These are phyloP conservation scores for Myochromella boudieri DNA, from an alignment of 768 basidiomycete species.

Conservation along the genomic window DNA sequence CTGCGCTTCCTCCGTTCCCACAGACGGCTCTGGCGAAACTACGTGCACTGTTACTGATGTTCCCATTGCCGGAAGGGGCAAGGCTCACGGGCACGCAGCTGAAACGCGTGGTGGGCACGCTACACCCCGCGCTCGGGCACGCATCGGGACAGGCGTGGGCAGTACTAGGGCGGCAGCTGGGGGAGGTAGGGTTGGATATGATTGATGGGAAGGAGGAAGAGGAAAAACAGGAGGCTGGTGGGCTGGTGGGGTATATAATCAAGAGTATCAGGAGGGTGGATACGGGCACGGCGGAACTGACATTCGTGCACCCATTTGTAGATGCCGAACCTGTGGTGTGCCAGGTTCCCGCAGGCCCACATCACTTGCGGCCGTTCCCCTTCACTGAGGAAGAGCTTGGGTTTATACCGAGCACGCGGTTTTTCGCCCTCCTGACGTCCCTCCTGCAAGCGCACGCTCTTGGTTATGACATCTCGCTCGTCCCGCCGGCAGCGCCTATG, in stretches of 20 bases:
- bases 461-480: slow-evolving; percentile 63
- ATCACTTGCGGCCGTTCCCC: slow-evolving; percentile 45
- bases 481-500: slow-evolving; percentile 57
- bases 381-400: slow-evolving; percentile 34
- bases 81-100: slow-evolving; percentile 46
- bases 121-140: slow-evolving; percentile 59
- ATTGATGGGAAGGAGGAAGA: slow-evolving; percentile 47
- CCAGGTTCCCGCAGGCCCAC: slow-evolving; percentile 50
- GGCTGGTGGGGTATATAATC: slow-evolving; percentile 54
- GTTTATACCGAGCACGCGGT: slow-evolving; percentile 48
- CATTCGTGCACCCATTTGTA: slow-evolving; percentile 35
- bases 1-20: slow-evolving; percentile 59
- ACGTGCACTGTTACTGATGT: slow-evolving; percentile 39
- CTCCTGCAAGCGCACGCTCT: slow-evolving; percentile 64
- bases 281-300: slow-evolving; percentile 38
- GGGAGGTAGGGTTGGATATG: slow-evolving; percentile 53
- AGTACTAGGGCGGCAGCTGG: slow-evolving; percentile 52
- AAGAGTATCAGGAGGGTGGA: slow-evolving; percentile 38
- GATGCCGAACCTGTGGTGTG: slow-evolving; percentile 26
- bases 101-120: slow-evolving; percentile 49
- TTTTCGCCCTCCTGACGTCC: slow-evolving; percentile 57
- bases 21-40: slow-evolving; percentile 62
- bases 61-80: slow-evolving; percentile 49
- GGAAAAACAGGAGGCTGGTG: slow-evolving; percentile 40
- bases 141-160: slow-evolving; percentile 66